phyloP scores from a whole-genome alignment of 2,329 filamentous ascomycete genomes.

The Cercospora sp. region DNA sequence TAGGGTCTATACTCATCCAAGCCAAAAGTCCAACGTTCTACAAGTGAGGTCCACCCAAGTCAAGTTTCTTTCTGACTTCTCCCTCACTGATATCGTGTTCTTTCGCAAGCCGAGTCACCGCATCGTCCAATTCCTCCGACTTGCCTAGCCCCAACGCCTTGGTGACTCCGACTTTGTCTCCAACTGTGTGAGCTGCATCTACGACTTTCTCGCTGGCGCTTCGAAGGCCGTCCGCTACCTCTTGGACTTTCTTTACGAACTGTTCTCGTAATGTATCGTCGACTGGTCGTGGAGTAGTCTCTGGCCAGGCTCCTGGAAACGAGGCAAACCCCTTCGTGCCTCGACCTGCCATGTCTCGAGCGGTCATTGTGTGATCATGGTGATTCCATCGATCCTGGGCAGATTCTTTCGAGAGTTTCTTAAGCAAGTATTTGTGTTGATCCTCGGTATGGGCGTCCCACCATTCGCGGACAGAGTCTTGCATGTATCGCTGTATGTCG shows the following conservation, averaged over 20 bases:
- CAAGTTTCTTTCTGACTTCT: slow-evolving; percentile 2
- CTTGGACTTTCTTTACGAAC: background rate
- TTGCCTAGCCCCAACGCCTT: background rate
- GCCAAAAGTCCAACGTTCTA: background rate
- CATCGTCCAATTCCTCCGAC: background rate
- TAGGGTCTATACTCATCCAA: background rate
- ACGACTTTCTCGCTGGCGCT: background rate
- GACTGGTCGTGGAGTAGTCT: background rate
- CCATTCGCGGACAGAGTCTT: background rate
- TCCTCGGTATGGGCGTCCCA: background rate
- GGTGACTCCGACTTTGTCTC: background rate
- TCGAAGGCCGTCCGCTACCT: background rate
- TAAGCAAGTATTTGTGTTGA: background rate
- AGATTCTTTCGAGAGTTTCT: background rate
- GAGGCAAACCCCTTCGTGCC: background rate
- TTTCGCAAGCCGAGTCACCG: slow-evolving; percentile 1
- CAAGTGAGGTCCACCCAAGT: background rate
- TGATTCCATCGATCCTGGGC: background rate
- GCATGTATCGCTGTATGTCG: slow-evolving; percentile 1
- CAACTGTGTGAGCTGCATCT: background rate
- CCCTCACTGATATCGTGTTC: background rate
- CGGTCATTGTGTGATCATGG: slow-evolving; percentile 4
- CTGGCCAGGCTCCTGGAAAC: background rate
- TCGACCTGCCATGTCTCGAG: background rate
- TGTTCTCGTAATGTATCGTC: background rate